Conservation (phyloP, 2,329 filamentous ascomycete species). For the Fusarium sp. region DNA sequence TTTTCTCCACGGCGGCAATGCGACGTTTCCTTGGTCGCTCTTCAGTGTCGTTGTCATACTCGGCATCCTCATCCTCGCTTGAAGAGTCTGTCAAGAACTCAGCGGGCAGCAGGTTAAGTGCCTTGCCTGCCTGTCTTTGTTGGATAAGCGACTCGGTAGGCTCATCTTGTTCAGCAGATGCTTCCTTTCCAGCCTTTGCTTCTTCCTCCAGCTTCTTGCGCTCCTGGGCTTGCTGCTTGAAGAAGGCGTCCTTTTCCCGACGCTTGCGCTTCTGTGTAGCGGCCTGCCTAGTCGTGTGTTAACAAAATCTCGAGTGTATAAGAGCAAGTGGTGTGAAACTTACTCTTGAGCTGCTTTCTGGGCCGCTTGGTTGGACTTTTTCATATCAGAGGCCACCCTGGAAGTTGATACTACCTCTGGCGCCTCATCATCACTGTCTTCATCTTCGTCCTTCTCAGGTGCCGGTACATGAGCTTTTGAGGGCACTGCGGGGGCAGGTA, state of each 20-base stretch:
- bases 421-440: constrained; percentile 62
- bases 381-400: constrained; percentile 57
- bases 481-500: constrained; percentile 10
- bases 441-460: constrained; percentile 48
- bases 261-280: constrained; percentile 63
- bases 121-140: constrained; percentile 47
- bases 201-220: constrained; percentile 53
- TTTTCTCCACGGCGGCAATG: constrained; percentile 53
- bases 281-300: constrained; percentile 53
- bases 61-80: constrained; percentile 52
- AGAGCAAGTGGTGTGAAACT: constrained; percentile 34
- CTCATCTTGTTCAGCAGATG: constrained; percentile 14
- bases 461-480: constrained; percentile 27
- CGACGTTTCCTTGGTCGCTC: constrained; percentile 54
- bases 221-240: constrained; percentile 64
- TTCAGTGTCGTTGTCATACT: constrained; percentile 38
- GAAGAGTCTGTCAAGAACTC: constrained; percentile 64
- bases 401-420: constrained; percentile 67
- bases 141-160: constrained; percentile 14
- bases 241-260: constrained; percentile 61
- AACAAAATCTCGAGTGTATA: constrained; percentile 6
- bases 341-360: constrained; percentile 63
- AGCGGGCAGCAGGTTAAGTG: constrained; percentile 59
- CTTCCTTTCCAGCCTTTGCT: constrained; percentile 37
- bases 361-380: constrained; percentile 57